Conservation (phyloP, 139 green algal species). For the Micromonas commoda region DNA sequence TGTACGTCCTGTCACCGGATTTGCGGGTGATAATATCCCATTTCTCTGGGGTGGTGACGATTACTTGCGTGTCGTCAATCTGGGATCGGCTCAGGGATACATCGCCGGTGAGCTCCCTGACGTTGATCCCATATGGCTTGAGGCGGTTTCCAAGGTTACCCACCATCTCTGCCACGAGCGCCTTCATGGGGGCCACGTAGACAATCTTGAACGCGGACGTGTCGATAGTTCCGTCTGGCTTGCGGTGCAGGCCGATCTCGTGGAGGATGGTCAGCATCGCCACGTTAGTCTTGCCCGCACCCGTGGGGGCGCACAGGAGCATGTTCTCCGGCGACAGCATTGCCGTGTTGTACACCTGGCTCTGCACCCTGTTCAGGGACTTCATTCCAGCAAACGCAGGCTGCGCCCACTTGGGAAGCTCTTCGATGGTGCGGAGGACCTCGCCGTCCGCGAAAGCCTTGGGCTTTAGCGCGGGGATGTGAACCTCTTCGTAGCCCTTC, state of each 20-base stretch:
- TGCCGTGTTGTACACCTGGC: constrained; percentile 70
- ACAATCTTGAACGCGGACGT: constrained; percentile 88
- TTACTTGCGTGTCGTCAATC: constrained; percentile 91
- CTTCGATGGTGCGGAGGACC: constrained; percentile 53
- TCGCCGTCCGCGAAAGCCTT: constrained; percentile 71
- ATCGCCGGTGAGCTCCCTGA: constrained; percentile 85
- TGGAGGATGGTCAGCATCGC: constrained; percentile 95
- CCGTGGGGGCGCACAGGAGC: constrained; percentile 77
- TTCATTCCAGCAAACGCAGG: constrained; percentile 82
- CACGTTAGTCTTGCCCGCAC: constrained; percentile 97
- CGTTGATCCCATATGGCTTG: constrained; percentile 43
- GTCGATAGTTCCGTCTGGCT: constrained; percentile 76
- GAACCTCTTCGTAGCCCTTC: constrained; percentile 96
- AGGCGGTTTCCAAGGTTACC: constrained; percentile 63
- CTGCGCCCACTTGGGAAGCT: constrained; percentile 88
- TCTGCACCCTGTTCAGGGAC: constrained; percentile 88
- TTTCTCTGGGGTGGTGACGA: constrained; percentile 98
- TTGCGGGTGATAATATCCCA: constrained; percentile 99
- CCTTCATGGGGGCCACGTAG: constrained; percentile 98
- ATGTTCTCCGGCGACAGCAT: constrained; percentile 90
- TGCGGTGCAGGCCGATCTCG: constrained; percentile 69
- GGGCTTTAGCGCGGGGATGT: constrained; percentile 88
- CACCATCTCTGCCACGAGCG: constrained; percentile 97
- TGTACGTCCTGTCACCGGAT: constrained; percentile 85
- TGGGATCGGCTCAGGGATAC: constrained; percentile 49